Percentiles rank a stretch among this genome's conserved stretches.
phyloP scores from a whole-genome alignment of 2,329 filamentous ascomycete species.

The Venturia effusa region DNA sequence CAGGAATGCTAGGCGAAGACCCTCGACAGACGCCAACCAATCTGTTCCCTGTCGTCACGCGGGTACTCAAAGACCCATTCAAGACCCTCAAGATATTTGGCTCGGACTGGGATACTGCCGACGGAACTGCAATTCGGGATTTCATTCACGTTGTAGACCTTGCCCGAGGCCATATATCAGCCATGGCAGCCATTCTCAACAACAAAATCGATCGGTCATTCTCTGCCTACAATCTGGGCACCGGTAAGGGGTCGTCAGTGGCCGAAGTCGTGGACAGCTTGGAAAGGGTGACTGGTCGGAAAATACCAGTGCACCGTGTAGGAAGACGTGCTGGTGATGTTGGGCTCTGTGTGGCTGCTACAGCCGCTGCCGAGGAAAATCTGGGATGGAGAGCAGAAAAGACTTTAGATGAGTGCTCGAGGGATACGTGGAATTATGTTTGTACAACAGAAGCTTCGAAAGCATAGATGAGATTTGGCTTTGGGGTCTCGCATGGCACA shows the following conservation, averaged over 20 bases:
- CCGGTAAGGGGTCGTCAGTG: conserved; percentile 32
- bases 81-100: conserved; percentile 50
- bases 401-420: conserved; percentile 16
- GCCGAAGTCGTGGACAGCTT: conserved; percentile 30
- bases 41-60: conserved; percentile 52
- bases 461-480: neutral
- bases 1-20: conserved; percentile 53
- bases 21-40: conserved; percentile 52
- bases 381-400: conserved; percentile 29
- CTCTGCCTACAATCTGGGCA: conserved; percentile 32
- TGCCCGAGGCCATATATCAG: conserved; percentile 52
- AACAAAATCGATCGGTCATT: conserved; percentile 24
- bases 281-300: conserved; percentile 24
- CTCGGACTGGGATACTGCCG: conserved; percentile 52
- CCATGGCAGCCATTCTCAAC: conserved; percentile 32
- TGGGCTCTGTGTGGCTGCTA: conserved; percentile 30
- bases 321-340: conserved; percentile 31
- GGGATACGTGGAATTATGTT: neutral
- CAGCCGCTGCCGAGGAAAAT: conserved; percentile 26
- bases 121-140: conserved; percentile 56
- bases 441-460: neutral
- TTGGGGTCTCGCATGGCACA: neutral
- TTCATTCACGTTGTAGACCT: conserved; percentile 59
- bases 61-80: conserved; percentile 46
- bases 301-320: conserved; percentile 26